These are phyloP conservation scores for Solanum hybrid DNA, from an alignment of 305 asterid species.

Conservation along the genomic window DNA sequence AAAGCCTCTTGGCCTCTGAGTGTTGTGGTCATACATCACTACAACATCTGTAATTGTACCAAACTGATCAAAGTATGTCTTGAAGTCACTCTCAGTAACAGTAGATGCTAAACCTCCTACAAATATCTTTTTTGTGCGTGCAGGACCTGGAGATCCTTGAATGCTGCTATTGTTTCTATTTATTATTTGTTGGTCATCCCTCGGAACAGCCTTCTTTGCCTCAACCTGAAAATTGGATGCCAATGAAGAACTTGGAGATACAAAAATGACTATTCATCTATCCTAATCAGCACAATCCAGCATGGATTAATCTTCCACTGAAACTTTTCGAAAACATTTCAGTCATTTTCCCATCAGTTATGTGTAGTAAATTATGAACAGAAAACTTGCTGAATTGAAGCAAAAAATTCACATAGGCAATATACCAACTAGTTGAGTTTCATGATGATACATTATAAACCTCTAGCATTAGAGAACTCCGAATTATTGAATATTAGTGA, in stretches of 20 bases:
- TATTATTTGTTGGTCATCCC: slow-evolving; percentile 49
- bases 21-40: slow-evolving; percentile 71
- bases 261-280: not conserved
- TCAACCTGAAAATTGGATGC: slow-evolving; percentile 38
- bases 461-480: not conserved
- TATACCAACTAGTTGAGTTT: not conserved
- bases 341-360: not conserved
- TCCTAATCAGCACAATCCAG: not conserved
- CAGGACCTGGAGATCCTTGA: slow-evolving; percentile 58
- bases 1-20: slow-evolving; percentile 66
- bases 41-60: slow-evolving; percentile 63
- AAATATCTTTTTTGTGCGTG: slow-evolving; percentile 60
- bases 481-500: not conserved
- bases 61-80: slow-evolving; percentile 54
- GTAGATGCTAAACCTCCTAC: slow-evolving; percentile 75
- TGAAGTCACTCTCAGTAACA: slow-evolving; percentile 56
- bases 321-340: not conserved
- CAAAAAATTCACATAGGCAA: not conserved
- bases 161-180: slow-evolving; percentile 44
- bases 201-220: slow-evolving; percentile 69
- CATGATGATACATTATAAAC: not conserved
- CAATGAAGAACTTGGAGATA: not conserved
- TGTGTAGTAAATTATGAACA: not conserved
- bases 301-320: not conserved
- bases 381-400: not conserved